Evolutionary conservation across 2,329 filamentous ascomycete species (phyloP).

Genomic region (Emmonsiellopsis sp.): DNA sequence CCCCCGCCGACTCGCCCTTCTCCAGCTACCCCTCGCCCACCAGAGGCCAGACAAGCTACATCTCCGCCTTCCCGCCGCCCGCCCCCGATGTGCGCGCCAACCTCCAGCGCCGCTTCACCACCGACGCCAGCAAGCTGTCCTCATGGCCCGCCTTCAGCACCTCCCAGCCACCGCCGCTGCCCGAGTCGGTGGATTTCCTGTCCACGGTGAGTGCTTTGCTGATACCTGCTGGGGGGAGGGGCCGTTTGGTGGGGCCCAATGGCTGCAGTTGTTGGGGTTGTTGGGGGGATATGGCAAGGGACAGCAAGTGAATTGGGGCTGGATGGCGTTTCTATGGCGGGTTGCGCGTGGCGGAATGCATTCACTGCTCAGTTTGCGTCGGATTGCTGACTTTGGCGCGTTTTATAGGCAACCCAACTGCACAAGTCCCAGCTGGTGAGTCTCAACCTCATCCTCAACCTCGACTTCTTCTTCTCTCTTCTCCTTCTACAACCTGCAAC

Average conservation of each 20-base stretch:
- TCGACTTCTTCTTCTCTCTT: slow-evolving; percentile 9
- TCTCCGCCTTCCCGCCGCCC: slow-evolving; percentile 45
- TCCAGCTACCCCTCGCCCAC: slow-evolving; percentile 65
- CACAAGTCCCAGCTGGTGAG: slow-evolving; percentile 20
- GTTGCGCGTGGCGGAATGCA: background rate
- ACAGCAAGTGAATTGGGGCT: background rate
- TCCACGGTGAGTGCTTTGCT: slow-evolving; percentile 40
- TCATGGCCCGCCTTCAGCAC: slow-evolving; percentile 57
- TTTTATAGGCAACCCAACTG: slow-evolving; percentile 18
- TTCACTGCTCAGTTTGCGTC: background rate
- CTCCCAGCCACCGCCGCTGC: slow-evolving; percentile 42
- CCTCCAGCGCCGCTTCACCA: slow-evolving; percentile 87
- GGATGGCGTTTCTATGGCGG: background rate
- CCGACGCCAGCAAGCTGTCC: slow-evolving; percentile 75
- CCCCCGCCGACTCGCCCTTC: slow-evolving; percentile 67
- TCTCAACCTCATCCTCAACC: background rate
- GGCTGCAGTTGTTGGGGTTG: background rate
- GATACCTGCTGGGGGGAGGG: background rate
- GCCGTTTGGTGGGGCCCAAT: background rate
- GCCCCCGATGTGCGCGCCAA: slow-evolving; percentile 63
- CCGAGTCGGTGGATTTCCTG: slow-evolving; percentile 46
- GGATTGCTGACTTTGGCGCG: slow-evolving; percentile 3
- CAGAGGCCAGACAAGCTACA: slow-evolving; percentile 56
- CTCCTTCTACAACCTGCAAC: slow-evolving; percentile 7
- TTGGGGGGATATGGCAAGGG: background rate